Evolutionary conservation across 2,329 filamentous ascomycete genomes (phyloP).

Genomic region (Ophiostoma triangulosporum): DNA sequence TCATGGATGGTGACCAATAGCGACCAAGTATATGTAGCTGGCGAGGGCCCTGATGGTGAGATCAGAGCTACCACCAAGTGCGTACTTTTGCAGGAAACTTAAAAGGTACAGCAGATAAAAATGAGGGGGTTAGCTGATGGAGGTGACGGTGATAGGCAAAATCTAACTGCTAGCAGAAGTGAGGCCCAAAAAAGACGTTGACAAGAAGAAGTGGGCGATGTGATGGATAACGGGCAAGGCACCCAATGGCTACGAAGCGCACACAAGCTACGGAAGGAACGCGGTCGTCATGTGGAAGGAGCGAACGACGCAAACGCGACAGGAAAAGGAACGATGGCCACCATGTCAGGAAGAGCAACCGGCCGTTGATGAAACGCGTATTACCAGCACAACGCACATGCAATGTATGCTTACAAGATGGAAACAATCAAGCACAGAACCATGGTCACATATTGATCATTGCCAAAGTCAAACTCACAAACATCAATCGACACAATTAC

Average conservation of each 20-base stretch:
- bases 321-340: neutral
- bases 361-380: neutral
- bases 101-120: neutral
- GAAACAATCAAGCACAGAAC: too few relatives aligned
- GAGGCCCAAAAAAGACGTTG: neutral
- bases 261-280: neutral
- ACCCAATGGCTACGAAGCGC: neutral
- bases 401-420: too few relatives aligned
- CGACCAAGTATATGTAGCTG: too few relatives aligned
- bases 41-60: too few relatives aligned
- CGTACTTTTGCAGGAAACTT: neutral
- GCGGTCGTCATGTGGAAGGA: neutral
- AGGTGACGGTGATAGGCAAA: neutral
- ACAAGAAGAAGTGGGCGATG: neutral
- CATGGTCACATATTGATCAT: too few relatives aligned
- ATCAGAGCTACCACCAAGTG: too few relatives aligned
- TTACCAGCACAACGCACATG: too few relatives aligned
- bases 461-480: neutral
- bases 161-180: neutral
- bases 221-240: neutral
- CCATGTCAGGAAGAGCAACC: neutral
- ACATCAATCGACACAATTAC: neutral
- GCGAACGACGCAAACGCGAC: neutral
- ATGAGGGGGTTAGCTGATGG: neutral
- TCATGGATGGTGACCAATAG: too few relatives aligned